These are phyloP conservation scores for Hypoxylon sp. DNA, from an alignment of 2,329 filamentous ascomycete genomes.

Conservation along the genomic window DNA sequence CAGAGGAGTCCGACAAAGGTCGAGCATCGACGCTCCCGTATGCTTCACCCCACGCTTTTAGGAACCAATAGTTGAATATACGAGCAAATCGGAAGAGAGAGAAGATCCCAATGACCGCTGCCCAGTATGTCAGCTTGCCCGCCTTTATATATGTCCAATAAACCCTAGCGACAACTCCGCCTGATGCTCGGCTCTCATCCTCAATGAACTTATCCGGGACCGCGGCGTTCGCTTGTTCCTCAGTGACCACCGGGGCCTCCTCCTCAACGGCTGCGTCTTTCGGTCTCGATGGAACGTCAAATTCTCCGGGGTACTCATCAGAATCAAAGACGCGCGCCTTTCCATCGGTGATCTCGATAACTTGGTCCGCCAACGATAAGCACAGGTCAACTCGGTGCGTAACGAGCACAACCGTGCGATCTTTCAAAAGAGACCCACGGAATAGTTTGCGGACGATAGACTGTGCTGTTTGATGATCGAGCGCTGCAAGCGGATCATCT, in stretches of 20 bases:
- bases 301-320: conserved; percentile 61
- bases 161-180: conserved; percentile 80
- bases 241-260: conserved; percentile 48
- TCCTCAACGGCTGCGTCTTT: conserved; percentile 53
- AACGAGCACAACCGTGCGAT: conserved; percentile 81
- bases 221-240: conserved; percentile 64
- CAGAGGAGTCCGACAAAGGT: conserved; percentile 24
- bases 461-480: conserved; percentile 74
- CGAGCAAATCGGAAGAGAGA: conserved; percentile 74
- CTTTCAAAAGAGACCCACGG: conserved; percentile 70
- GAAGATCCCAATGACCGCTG: conserved; percentile 73
- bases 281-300: conserved; percentile 53
- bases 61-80: conserved; percentile 81
- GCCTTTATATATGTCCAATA: conserved; percentile 91
- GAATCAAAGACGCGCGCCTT: conserved; percentile 65
- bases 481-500: conserved; percentile 74
- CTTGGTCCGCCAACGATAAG: conserved; percentile 78
- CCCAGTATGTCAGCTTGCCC: conserved; percentile 82
- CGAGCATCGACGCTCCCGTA: conserved; percentile 63
- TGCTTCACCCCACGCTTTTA: conserved; percentile 89
- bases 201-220: conserved; percentile 83
- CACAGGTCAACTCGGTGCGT: conserved; percentile 86
- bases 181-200: conserved; percentile 80
- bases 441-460: conserved; percentile 74
- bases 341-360: conserved; percentile 78